Percentiles rank a stretch among this genome's conserved stretches.
phyloP scores from a whole-genome alignment of 2,329 filamentous ascomycete species.

The Coleophoma crateriformis region DNA sequence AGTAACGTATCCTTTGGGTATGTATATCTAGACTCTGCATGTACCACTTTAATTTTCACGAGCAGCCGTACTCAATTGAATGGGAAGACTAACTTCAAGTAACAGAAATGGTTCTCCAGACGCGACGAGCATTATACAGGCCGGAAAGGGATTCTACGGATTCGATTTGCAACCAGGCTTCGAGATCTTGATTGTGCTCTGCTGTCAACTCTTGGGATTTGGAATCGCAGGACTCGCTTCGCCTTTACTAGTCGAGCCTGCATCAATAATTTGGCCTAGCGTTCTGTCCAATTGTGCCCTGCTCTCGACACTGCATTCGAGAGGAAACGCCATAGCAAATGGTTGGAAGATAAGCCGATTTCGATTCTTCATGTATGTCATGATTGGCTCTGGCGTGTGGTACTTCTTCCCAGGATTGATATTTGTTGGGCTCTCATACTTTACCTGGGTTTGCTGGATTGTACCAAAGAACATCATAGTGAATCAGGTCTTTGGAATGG shows the following conservation, averaged over 20 bases:
- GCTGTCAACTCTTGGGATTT: slow-evolving; percentile 46
- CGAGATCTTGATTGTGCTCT: slow-evolving; percentile 51
- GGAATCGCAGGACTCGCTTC: slow-evolving; percentile 1
- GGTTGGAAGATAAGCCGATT: slow-evolving; percentile 42
- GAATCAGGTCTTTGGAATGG: slow-evolving; percentile 67
- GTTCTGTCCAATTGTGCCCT: slow-evolving; percentile 12
- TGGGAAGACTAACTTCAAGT: no score
- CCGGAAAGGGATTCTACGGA: slow-evolving; percentile 12
- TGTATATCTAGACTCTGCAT: slow-evolving; percentile 11
- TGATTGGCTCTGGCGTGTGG: slow-evolving; percentile 44
- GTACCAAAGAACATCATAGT: slow-evolving; percentile 44
- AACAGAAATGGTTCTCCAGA: slow-evolving; percentile 15
- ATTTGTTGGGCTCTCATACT: slow-evolving; percentile 51
- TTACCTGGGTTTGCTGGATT: slow-evolving; percentile 1
- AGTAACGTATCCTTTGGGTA: slow-evolving; percentile 41
- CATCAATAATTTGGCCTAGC: slow-evolving; percentile 15
- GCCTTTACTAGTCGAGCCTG: neutral
- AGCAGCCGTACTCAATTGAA: no score
- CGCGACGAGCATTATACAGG: slow-evolving; percentile 14
- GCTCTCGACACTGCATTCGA: slow-evolving; percentile 50
- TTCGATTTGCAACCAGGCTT: slow-evolving; percentile 52
- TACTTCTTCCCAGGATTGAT: slow-evolving; percentile 57
- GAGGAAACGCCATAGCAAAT: slow-evolving; percentile 43
- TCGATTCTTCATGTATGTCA: slow-evolving; percentile 2
- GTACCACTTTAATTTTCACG: no score